phyloP scores from a whole-genome alignment of 495 filamentous ascomycete species.

The Penicillium waksmanii region DNA sequence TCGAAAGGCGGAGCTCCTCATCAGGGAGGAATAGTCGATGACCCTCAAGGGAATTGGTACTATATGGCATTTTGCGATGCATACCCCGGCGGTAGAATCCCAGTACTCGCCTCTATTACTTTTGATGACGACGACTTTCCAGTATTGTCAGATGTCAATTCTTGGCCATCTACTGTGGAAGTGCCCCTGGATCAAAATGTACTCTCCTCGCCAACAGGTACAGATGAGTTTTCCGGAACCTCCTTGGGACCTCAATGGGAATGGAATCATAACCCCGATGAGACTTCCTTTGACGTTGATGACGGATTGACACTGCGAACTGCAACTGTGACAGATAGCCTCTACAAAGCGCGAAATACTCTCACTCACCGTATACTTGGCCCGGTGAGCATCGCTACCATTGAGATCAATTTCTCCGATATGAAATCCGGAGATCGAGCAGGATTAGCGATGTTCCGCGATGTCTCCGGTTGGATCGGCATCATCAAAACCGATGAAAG shows the following conservation, averaged over 20 bases:
- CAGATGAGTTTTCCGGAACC: slow-evolving; percentile 46
- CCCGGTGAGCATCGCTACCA: slow-evolving; percentile 47
- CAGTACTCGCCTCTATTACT: slow-evolving; percentile 56
- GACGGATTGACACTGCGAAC: slow-evolving; percentile 50
- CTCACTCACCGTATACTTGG: slow-evolving; percentile 58
- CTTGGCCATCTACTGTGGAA: slow-evolving; percentile 50
- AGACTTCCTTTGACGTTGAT: slow-evolving; percentile 25
- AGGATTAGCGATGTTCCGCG: slow-evolving; percentile 55
- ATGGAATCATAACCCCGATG: slow-evolving; percentile 66
- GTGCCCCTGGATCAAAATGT: slow-evolving; percentile 28
- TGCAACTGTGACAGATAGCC: slow-evolving; percentile 53
- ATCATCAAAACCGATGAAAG: slow-evolving; percentile 34
- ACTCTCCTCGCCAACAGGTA: slow-evolving; percentile 22
- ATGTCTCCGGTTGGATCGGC: slow-evolving; percentile 56
- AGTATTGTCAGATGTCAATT: slow-evolving; percentile 31
- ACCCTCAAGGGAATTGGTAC: slow-evolving; percentile 57
- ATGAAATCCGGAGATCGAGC: slow-evolving; percentile 56
- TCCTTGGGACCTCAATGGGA: slow-evolving; percentile 54
- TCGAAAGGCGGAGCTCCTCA: slow-evolving; percentile 48
- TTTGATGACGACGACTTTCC: slow-evolving; percentile 58
- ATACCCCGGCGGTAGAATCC: slow-evolving; percentile 60
- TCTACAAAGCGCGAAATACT: slow-evolving; percentile 59
- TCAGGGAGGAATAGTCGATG: slow-evolving; percentile 61
- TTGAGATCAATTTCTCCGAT: slow-evolving; percentile 46
- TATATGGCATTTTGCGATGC: slow-evolving; percentile 60